Evolutionary conservation across 2,329 filamentous ascomycete genomes (phyloP).

Genomic region (Cordyceps javanica): DNA sequence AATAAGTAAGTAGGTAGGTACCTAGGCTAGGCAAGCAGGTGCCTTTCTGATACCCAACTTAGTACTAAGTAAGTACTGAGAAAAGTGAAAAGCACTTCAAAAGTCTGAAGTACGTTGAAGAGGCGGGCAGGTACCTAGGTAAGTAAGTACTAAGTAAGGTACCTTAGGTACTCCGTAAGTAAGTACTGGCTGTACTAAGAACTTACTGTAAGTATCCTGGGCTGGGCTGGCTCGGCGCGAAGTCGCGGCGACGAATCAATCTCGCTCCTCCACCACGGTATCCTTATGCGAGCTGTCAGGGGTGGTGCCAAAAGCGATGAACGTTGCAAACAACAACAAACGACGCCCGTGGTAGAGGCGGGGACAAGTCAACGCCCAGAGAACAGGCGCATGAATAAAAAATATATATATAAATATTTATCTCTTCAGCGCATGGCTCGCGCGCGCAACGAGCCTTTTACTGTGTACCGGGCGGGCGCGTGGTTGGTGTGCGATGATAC

Average conservation of each 20-base stretch:
- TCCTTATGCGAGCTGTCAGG: neutral
- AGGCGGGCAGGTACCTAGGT: no score
- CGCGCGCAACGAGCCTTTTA: neutral
- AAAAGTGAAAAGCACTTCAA: no score
- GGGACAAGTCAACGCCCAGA: neutral
- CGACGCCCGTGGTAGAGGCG: neutral
- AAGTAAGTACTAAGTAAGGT: no score
- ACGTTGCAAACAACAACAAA: slow-evolving; percentile 5
- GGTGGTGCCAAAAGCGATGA: neutral
- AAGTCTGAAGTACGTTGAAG: no score
- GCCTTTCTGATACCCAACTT: no score
- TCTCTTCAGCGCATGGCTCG: neutral
- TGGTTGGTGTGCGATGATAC: neutral
- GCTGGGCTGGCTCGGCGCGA: neutral
- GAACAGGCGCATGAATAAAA: neutral
- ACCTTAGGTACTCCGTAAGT: no score
- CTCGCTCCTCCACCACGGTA: neutral
- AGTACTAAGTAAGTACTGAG: no score
- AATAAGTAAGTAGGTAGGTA: no score
- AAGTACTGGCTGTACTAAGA: no score
- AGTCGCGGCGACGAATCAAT: slow-evolving; percentile 6
- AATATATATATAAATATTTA: neutral
- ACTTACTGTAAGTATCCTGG: neutral
- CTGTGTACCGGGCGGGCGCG: neutral
- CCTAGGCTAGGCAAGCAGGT: no score